Evolutionary conservation across 139 green algal species (phyloP), one percentile per base, ranked within the genome.

Genomic region (Tetraselmis striata): DNA sequence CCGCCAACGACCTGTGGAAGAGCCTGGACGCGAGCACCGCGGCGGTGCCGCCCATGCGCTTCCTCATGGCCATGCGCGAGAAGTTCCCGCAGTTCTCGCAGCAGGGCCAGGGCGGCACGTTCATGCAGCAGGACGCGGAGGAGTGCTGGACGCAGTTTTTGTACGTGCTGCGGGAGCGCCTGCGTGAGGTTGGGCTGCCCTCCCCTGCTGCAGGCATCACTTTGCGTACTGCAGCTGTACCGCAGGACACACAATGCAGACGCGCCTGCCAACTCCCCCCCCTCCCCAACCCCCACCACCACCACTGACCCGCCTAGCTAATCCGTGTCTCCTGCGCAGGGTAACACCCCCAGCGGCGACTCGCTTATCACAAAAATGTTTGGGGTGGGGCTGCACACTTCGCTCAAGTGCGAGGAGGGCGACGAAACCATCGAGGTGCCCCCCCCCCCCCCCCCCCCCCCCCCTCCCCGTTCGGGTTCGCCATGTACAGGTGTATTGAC

Each of bases 61-160:
- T 99, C 82, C 88, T 98, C 28, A 83, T 94, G 59, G 86, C 88
- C 28, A 84, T 99, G 81, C 90, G 96, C 5, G 79, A 93, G 59
- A 86, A 85, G 32, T 98, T 93, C 84, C 97, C 97, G 22, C 97
- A 98, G 88, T 99, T 99, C 88, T 94, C 87, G 18, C 91, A 99
- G 86, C 83, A 83, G 77, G 86, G 84, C 31, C 58, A 85, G 31
- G 85, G 88, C 28, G 93, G 95, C 29, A 81, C 88, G 25, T 96
- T 91, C 87, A 95, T 93, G 87, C 96, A 99, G 90, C 96, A 99
- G 90, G 97, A 99, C 84, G 97, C 97, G 23, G 97, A 99, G 88
- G 97, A 99, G 88, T 99, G 97, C 89, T 98, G 92, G 92, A 94
- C 90, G 1, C 90, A 96, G 87, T 79, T 99, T 23, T 77, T 98